A percentile compares a stretch with the other conserved stretches of the same genome.
phyloP scores from a whole-genome alignment of 2,329 filamentous ascomycete genomes.

The Neofusicoccum sp. region DNA sequence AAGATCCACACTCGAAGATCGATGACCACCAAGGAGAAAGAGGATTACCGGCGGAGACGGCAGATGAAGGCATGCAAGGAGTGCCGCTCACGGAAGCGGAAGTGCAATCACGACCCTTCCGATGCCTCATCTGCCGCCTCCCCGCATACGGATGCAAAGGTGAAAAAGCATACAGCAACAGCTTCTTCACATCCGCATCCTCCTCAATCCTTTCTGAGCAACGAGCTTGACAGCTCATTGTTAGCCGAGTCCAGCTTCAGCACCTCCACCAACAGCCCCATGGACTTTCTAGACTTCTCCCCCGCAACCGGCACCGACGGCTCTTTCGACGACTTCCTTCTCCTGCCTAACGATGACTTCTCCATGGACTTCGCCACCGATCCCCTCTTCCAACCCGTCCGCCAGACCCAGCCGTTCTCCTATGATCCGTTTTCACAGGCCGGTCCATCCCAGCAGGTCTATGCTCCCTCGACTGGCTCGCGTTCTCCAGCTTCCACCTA shows the following conservation, averaged over 20 bases:
- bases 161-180: constrained; percentile 11
- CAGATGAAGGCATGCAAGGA: constrained; percentile 19
- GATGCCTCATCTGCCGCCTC: constrained; percentile 14
- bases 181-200: constrained; percentile 7
- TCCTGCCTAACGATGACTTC: constrained; percentile 13
- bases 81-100: constrained; percentile 16
- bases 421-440: neutral
- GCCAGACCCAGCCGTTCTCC: neutral
- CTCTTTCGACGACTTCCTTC: constrained; percentile 13
- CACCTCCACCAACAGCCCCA: constrained; percentile 1
- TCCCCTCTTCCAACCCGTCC: constrained; percentile 12
- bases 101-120: constrained; percentile 17
- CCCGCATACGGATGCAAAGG: constrained; percentile 3
- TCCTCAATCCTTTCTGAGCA: constrained; percentile 11
- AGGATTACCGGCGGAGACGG: constrained; percentile 18
- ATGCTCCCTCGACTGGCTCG: neutral
- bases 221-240: constrained; percentile 4
- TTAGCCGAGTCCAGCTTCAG: constrained; percentile 5
- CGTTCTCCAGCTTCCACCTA: constrained; percentile 2
- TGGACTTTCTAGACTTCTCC: constrained; percentile 15
- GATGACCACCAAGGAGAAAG: constrained; percentile 20
- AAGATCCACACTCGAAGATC: constrained; percentile 19
- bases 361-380: constrained; percentile 10
- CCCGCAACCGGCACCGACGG: neutral
- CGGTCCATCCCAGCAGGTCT: neutral